phyloP scores from a whole-genome alignment of 495 filamentous ascomycete species.

The Letharia lupina region DNA sequence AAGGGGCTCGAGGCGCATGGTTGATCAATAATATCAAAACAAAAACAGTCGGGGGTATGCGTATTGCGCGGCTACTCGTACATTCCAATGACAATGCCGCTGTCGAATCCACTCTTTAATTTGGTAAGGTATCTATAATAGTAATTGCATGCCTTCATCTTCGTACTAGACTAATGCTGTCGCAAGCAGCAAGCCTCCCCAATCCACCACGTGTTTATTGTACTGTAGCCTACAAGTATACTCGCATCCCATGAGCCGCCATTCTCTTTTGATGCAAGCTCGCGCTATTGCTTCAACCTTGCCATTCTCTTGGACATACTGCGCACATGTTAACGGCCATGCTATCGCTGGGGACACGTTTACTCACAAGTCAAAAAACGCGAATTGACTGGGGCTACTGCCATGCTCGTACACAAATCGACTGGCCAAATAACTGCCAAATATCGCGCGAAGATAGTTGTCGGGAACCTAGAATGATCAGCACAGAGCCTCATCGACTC shows the following conservation, averaged over 20 bases:
- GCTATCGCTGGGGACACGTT: background rate
- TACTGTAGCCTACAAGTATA: slow-evolving; percentile 8
- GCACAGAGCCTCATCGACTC: slow-evolving; percentile 13
- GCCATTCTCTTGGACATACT: slow-evolving; percentile 51
- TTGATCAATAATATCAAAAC: slow-evolving; percentile 4
- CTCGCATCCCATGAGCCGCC: slow-evolving; percentile 10
- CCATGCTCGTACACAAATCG: slow-evolving; percentile 94
- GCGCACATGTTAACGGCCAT: slow-evolving; percentile 22
- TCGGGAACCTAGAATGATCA: slow-evolving; percentile 61
- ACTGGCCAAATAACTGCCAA: slow-evolving; percentile 88
- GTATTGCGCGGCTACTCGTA: slow-evolving; percentile 8
- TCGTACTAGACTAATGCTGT: slow-evolving; percentile 3
- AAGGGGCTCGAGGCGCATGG: background rate
- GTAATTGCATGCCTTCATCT: slow-evolving; percentile 3
- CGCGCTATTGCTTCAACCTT: slow-evolving; percentile 13
- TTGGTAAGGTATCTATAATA: slow-evolving; percentile 7
- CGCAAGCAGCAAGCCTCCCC: slow-evolving; percentile 1
- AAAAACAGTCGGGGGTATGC: slow-evolving; percentile 9
- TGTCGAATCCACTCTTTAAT: background rate
- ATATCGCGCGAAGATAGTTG: slow-evolving; percentile 87
- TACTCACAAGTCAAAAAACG: slow-evolving; percentile 96
- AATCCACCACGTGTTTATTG: slow-evolving; percentile 3
- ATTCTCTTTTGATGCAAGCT: background rate
- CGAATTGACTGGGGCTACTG: slow-evolving; percentile 87
- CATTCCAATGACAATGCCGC: slow-evolving; percentile 6